Evolutionary conservation across 768 basidiomycete species (phyloP).

Genomic region (Aureoboletus auriporus): DNA sequence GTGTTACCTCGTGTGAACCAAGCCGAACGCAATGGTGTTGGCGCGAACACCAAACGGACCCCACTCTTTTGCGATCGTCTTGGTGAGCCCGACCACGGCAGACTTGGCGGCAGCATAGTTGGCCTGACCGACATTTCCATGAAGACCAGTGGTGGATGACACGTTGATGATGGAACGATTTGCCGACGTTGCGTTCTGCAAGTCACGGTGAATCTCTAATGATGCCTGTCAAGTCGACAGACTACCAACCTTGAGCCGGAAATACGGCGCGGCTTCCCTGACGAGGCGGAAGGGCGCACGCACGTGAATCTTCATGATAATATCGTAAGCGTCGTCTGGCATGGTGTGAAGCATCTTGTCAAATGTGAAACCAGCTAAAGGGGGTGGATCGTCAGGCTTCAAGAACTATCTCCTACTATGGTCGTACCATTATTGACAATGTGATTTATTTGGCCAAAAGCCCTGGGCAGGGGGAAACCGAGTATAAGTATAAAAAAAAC

Average conservation of each 20-base stretch:
- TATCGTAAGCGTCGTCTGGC: constrained; percentile 75
- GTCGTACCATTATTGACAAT: constrained; percentile 73
- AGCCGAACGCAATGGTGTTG: constrained; percentile 76
- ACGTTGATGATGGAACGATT: constrained; percentile 80
- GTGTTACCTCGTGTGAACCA: constrained; percentile 66
- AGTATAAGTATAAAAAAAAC: not conserved
- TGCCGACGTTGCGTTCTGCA: constrained; percentile 50
- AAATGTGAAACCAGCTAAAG: constrained; percentile 67
- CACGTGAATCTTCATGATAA: constrained; percentile 83
- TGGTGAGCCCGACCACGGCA: constrained; percentile 74
- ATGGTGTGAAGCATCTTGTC: constrained; percentile 89
- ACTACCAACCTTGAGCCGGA: constrained; percentile 62
- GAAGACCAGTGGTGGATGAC: constrained; percentile 77
- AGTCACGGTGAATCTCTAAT: not conserved
- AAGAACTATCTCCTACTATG: not conserved
- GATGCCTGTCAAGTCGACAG: not conserved
- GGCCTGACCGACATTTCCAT: constrained; percentile 83
- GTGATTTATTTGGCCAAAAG: constrained; percentile 83
- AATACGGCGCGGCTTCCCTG: constrained; percentile 79
- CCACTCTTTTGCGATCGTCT: constrained; percentile 89
- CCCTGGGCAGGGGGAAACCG: constrained; percentile 40
- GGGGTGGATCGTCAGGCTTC: not conserved
- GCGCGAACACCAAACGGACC: constrained; percentile 77
- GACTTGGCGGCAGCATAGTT: constrained; percentile 82
- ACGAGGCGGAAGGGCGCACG: constrained; percentile 84